Percentiles rank a stretch among this genome's conserved stretches.
Evolutionary conservation across 2,329 filamentous ascomycete genomes (phyloP).

Genomic region (Pseudogymnoascus sp.): DNA sequence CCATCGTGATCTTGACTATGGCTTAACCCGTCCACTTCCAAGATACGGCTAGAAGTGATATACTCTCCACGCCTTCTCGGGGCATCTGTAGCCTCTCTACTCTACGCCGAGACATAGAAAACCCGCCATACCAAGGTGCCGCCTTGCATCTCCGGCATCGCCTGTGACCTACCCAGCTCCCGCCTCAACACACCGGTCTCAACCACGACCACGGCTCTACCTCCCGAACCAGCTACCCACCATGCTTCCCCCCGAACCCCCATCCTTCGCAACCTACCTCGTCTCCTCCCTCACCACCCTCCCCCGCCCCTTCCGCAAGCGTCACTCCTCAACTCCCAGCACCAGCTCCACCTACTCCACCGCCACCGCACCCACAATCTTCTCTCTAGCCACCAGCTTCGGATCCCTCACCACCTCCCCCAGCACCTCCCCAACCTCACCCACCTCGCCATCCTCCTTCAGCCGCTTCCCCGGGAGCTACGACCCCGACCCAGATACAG

Average conservation of each 20-base stretch:
- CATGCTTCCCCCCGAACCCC: background rate
- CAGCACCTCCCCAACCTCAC: background rate
- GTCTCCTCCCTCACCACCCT: background rate
- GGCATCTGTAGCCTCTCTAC: background rate
- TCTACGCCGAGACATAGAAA: background rate
- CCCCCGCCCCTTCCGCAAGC: background rate
- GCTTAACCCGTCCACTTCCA: background rate
- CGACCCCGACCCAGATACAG: background rate
- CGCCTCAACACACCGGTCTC: background rate
- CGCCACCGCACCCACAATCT: background rate
- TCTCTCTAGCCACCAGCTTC: background rate
- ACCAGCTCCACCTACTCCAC: background rate
- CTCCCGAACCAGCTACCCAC: background rate
- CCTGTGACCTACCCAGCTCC: background rate
- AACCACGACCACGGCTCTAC: background rate
- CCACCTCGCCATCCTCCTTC: background rate
- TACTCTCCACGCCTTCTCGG: background rate
- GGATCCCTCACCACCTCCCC: background rate
- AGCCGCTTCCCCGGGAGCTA: background rate
- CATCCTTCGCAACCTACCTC: slow-evolving; percentile 4
- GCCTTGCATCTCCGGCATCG: background rate
- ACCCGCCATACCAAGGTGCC: background rate
- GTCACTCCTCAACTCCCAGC: background rate
- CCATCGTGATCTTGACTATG: background rate
- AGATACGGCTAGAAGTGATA: background rate